These are phyloP conservation scores for Firmiana major DNA, from an alignment of 345 rosid species.

Conservation along the genomic window DNA sequence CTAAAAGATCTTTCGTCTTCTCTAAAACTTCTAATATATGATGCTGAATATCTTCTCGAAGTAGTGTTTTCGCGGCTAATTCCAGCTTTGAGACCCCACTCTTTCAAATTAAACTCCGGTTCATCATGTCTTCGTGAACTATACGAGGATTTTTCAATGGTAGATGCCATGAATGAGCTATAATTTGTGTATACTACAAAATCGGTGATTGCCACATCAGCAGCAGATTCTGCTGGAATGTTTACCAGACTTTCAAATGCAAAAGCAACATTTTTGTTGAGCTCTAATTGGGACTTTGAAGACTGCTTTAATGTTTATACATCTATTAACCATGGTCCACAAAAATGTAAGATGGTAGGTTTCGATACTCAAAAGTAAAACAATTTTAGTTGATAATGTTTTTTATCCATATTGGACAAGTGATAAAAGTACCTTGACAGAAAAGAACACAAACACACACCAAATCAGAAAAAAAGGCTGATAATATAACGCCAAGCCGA, in stretches of 20 bases:
- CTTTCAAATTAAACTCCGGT: constrained; percentile 42
- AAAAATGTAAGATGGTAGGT: not conserved
- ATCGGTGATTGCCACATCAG: constrained; percentile 10
- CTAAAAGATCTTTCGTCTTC: constrained; percentile 66
- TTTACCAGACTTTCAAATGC: constrained; percentile 2
- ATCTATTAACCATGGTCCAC: not conserved
- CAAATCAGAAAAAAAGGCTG: not conserved
- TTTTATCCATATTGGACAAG: not conserved
- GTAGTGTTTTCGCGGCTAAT: constrained; percentile 43
- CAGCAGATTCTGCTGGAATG: constrained; percentile 4
- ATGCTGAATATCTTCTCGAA: constrained; percentile 77
- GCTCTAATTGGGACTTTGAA: not conserved
- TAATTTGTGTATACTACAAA: not conserved
- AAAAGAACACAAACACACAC: not conserved
- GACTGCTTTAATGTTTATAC: not conserved
- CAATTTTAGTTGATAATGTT: not conserved
- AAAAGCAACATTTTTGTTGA: constrained; percentile 6
- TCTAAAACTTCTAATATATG: constrained; percentile 64
- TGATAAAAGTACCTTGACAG: not conserved
- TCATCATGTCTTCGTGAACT: constrained; percentile 30
- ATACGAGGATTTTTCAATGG: constrained; percentile 27
- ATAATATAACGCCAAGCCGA: not conserved
- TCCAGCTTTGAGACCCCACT: constrained; percentile 53
- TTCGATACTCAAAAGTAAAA: not conserved
- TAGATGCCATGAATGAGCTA: constrained; percentile 22